A percentile compares a stretch with the other conserved stretches of the same genome.
Evolutionary conservation across 306 rosid genomes (phyloP).

Genomic region (Sechiopsis laciniata): DNA sequence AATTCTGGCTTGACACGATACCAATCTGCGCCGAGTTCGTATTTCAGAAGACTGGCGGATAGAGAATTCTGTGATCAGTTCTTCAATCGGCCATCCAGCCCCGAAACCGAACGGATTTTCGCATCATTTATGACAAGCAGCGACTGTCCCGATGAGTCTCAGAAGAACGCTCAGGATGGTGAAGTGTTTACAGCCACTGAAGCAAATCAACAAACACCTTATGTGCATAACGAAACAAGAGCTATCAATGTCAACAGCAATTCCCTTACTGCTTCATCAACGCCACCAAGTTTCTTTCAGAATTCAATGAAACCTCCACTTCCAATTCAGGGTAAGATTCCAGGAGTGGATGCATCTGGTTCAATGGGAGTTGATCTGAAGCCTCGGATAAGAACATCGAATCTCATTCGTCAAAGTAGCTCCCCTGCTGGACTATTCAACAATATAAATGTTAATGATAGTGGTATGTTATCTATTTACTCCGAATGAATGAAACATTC

Average conservation of each 20-base stretch:
- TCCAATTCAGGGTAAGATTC: slow-evolving; percentile 42
- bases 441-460: slow-evolving; percentile 42
- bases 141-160: background rate
- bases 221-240: background rate
- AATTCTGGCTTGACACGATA: slow-evolving; percentile 61
- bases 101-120: slow-evolving; percentile 65
- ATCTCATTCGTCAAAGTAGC: slow-evolving; percentile 73
- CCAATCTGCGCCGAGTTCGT: slow-evolving; percentile 84
- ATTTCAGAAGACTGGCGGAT: slow-evolving; percentile 53
- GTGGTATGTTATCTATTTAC: slow-evolving; percentile 34
- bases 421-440: slow-evolving; percentile 80
- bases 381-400: slow-evolving; percentile 45
- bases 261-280: slow-evolving; percentile 35
- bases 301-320: slow-evolving; percentile 53
- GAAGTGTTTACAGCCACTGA: slow-evolving; percentile 12
- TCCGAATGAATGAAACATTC: background rate
- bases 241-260: slow-evolving; percentile 24
- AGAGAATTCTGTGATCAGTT: slow-evolving; percentile 58
- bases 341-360: slow-evolving; percentile 39
- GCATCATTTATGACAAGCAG: slow-evolving; percentile 44
- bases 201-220: slow-evolving; percentile 13
- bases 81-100: slow-evolving; percentile 67
- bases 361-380: slow-evolving; percentile 38
- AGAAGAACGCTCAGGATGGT: slow-evolving; percentile 3
- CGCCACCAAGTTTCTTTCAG: slow-evolving; percentile 40